Evolutionary conservation across 2,329 filamentous ascomycete species (phyloP).

Genomic region (Knufia petricola): DNA sequence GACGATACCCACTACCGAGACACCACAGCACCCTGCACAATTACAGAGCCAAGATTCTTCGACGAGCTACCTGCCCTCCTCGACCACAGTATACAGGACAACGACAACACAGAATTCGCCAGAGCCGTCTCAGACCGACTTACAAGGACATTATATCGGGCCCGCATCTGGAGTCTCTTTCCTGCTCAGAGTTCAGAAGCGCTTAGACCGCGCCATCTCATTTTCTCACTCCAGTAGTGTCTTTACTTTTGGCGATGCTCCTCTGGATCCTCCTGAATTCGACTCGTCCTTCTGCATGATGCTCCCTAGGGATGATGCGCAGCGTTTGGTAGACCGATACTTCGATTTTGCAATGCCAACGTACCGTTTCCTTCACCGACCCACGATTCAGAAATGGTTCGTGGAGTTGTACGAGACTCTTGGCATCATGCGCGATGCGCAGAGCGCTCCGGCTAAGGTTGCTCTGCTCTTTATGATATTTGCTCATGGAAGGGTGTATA

Average conservation of each 20-base stretch:
- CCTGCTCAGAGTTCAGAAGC: slow-evolving; percentile 19
- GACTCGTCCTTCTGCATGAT: slow-evolving; percentile 37
- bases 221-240: slow-evolving; percentile 29
- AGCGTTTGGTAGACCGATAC: slow-evolving; percentile 30
- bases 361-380: slow-evolving; percentile 37
- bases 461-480: slow-evolving; percentile 46
- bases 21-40: slow-evolving; percentile 1
- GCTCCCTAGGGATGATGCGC: slow-evolving; percentile 26
- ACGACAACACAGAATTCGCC: slow-evolving; percentile 25
- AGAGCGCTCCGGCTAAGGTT: slow-evolving; percentile 35
- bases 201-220: slow-evolving; percentile 19
- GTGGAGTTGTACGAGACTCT: slow-evolving; percentile 39
- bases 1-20: slow-evolving; percentile 1
- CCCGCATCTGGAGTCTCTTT: slow-evolving; percentile 22
- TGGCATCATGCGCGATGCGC: slow-evolving; percentile 31
- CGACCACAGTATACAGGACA: slow-evolving; percentile 10
- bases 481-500: slow-evolving; percentile 41
- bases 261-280: slow-evolving; percentile 32
- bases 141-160: slow-evolving; percentile 22
- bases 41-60: neutral
- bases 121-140: slow-evolving; percentile 16
- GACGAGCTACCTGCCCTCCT: neutral
- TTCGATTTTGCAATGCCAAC: slow-evolving; percentile 37
- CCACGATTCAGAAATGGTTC: slow-evolving; percentile 35
- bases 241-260: slow-evolving; percentile 33